Evolutionary conservation across 2,329 filamentous ascomycete genomes (phyloP), one percentile per base, ranked within the genome.

Genomic region (Nemania bipapillata): DNA sequence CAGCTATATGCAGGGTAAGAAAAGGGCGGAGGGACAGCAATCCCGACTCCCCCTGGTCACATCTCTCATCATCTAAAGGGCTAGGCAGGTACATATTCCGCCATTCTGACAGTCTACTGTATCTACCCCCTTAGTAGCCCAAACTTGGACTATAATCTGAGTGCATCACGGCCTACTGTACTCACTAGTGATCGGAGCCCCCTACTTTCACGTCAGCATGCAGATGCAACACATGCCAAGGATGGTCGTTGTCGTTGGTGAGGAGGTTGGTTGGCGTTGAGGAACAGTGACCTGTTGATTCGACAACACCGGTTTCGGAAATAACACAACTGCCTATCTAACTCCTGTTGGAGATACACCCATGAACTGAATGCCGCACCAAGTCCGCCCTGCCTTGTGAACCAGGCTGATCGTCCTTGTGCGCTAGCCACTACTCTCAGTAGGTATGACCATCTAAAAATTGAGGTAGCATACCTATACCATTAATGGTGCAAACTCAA

Each of bases 131-230:
- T 24, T 9, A 45, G 12, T 45, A 45, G 42, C n/a, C 7, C 42
- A 15, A 2, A 37, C 5, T 2, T 15, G 37, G 32, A 49, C 59
- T 67, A 63, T 67, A 67, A 63, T 67, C 59, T 64, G 55, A 65
- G 55, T 53, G 65, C 65, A 65, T 61, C 47, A 52, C 24, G 42
- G 32, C 47, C 37, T 40, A 8, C n/a, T n/a, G n/a, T n/a, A n/a
- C 17, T 56, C 40, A 12, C 22, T 17, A 49, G 26, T 4, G 30
- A 20, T 42, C 56, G 24, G 52, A 22, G 22, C 22, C 37, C 60
- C 55, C 61, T 52, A 50, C 55, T 50, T 58, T 32, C 24, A 52
- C 20, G 68, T 68, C 60, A 62, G 60, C 68, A 20, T 64, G 68
- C 57, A 68, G 55, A 60, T 61, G 55, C 56, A 53, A 57, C 15